phyloP scores from a whole-genome alignment of 306 rosid species.

The Prinsepia uniflora region DNA sequence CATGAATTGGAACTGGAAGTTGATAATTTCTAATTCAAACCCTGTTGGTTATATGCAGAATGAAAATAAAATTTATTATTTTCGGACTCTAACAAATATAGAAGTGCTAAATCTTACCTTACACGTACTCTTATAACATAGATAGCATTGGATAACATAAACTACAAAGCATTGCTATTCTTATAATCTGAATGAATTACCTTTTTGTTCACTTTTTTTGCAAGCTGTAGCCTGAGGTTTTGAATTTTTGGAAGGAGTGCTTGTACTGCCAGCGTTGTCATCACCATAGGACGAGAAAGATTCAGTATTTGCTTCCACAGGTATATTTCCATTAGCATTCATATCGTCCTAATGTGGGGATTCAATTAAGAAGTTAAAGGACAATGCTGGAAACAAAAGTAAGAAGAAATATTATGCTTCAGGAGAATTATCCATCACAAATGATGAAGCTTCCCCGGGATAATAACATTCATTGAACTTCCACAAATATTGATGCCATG shows the following conservation, averaged over 20 bases:
- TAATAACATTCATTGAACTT: neutral
- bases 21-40: constrained; percentile 1
- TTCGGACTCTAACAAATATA: neutral
- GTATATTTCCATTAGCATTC: constrained; percentile 22
- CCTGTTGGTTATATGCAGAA: no score
- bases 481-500: neutral
- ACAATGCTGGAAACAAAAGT: constrained; percentile 12
- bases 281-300: constrained; percentile 39
- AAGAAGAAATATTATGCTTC: constrained; percentile 4
- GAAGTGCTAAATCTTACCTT: neutral
- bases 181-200: constrained; percentile 25
- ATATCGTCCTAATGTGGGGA: constrained; percentile 27
- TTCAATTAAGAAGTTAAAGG: constrained; percentile 22
- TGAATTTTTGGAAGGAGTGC: constrained; percentile 31
- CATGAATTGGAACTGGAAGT: neutral
- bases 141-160: neutral
- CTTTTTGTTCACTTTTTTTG: constrained; percentile 25
- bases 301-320: constrained; percentile 33
- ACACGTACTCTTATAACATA: neutral
- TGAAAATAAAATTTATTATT: neutral
- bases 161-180: neutral
- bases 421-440: constrained; percentile 22
- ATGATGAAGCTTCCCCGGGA: constrained; percentile 1
- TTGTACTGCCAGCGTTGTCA: constrained; percentile 33
- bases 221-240: constrained; percentile 27